These are phyloP conservation scores for Senna siamea DNA, from an alignment of 306 rosid genomes.

Conservation along the genomic window DNA sequence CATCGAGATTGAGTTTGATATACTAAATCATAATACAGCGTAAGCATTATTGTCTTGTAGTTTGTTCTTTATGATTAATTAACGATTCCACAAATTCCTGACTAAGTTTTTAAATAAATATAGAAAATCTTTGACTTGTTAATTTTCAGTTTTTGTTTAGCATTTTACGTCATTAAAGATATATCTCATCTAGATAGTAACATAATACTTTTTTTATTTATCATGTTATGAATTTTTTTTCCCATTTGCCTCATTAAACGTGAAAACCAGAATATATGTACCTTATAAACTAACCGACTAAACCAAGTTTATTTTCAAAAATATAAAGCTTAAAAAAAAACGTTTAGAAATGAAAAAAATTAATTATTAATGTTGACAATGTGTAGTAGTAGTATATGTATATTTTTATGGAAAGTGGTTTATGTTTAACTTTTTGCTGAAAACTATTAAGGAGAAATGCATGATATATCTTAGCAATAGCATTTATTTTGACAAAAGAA, in stretches of 20 bases:
- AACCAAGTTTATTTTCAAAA: too few relatives aligned
- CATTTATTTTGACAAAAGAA: background rate
- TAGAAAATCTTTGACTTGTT: constrained; percentile 5
- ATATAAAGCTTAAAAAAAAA: too few relatives aligned
- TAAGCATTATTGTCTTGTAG: background rate
- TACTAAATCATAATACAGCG: background rate
- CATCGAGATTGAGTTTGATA: background rate
- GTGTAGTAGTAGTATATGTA: too few relatives aligned
- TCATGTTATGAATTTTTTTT: background rate
- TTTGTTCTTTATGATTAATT: background rate
- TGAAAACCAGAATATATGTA: background rate
- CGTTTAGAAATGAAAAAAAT: too few relatives aligned
- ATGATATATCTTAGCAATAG: background rate
- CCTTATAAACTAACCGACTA: too few relatives aligned
- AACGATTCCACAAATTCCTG: background rate
- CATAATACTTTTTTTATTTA: constrained; percentile 20
- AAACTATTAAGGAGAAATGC: background rate
- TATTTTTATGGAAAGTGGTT: too few relatives aligned
- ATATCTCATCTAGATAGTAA: too few relatives aligned
- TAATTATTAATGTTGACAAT: too few relatives aligned
- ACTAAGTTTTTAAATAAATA: background rate
- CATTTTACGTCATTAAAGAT: background rate
- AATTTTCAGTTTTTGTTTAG: background rate
- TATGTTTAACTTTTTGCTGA: too few relatives aligned
- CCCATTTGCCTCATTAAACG: constrained; percentile 4